Evolutionary conservation across 305 asterid species (phyloP), one percentile per base, ranked within the genome.

Genomic region (Solanum chacoense): DNA sequence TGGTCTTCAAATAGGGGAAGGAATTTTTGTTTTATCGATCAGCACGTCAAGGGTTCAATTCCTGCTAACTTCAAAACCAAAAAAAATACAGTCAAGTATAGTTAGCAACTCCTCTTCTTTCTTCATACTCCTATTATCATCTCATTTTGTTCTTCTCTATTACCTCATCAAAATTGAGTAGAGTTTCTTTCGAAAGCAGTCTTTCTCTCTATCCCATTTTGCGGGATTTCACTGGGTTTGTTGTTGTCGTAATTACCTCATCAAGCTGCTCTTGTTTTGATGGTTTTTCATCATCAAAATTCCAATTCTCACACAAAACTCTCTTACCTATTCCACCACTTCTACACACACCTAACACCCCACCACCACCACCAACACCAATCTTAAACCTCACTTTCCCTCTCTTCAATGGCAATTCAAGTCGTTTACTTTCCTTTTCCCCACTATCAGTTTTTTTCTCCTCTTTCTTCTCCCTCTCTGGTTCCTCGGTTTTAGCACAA

Each of bases 321-420:
- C 94, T 91, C 89, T 93, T 93, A 32, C 93, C 92, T 50, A 90
- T 88, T 35, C 89, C 92, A 45, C 75, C 83, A 35, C 79, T 73
- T 50, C 87, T 88, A 79, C 88, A 85, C 36, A 55, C 35, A 22
- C 91, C 26, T 14, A 42, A 8, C 35, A 38, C 77, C 81, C 84
- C 76, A 88, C 67, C 75, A 90, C 83, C 65, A 87, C 63, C 74
- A 87, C 63, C 74, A 90, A 76, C 75, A 90, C 81, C 89, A 85
- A 72, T 72, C 79, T 84, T 90, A 88, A 94, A 93, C 86, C 91
- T 89, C 40, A 94, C 91, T 90, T 87, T 93, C 89, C 87, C 91
- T 73, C 91, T 90, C 88, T 92, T 90, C 45, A 65, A 89, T 59
- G 86, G 89, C 84, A 85, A 32, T 85, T 88, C 89, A 89, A 85